Percentiles rank a stretch among this genome's conserved stretches.
Conservation (phyloP, 768 basidiomycete genomes). For the Phlegmacium glaucopus region DNA sequence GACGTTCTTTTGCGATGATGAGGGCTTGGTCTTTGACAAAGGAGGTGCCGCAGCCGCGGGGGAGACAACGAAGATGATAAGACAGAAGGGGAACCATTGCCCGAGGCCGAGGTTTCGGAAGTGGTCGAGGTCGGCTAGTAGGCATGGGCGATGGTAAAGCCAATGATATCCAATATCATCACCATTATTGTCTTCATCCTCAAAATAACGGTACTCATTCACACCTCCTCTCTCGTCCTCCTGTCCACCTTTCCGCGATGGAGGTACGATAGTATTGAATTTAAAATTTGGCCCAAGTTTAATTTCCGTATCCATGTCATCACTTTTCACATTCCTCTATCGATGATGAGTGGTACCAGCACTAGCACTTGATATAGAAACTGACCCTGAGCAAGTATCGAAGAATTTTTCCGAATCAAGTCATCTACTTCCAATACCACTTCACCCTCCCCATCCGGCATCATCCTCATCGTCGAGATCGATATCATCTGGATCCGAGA, state of each 20-base stretch:
- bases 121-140: constrained; percentile 11
- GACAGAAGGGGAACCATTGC: constrained; percentile 7
- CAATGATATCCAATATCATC: constrained; percentile 58
- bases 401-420: constrained; percentile 48
- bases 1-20: constrained; percentile 6
- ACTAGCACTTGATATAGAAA: constrained; percentile 36
- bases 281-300: constrained; percentile 56
- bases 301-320: constrained; percentile 68
- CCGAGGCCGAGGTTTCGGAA: constrained; percentile 17
- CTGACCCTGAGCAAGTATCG: constrained; percentile 45
- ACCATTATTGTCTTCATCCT: constrained; percentile 28
- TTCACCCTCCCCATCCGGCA: too few species aligned
- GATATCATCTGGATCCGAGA: constrained; percentile 75
- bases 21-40: constrained; percentile 14
- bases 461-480: constrained; percentile 47
- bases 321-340: constrained; percentile 36
- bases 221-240: too few species aligned
- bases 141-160: constrained; percentile 40
- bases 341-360: constrained; percentile 27
- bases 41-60: constrained; percentile 6
- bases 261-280: constrained; percentile 31
- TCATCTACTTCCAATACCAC: constrained; percentile 9
- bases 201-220: constrained; percentile 13
- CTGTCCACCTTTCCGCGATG: constrained; percentile 17
- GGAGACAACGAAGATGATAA: constrained; percentile 15